Conservation (phyloP, 345 rosid genomes). For the Boechera divaricarpa region DNA sequence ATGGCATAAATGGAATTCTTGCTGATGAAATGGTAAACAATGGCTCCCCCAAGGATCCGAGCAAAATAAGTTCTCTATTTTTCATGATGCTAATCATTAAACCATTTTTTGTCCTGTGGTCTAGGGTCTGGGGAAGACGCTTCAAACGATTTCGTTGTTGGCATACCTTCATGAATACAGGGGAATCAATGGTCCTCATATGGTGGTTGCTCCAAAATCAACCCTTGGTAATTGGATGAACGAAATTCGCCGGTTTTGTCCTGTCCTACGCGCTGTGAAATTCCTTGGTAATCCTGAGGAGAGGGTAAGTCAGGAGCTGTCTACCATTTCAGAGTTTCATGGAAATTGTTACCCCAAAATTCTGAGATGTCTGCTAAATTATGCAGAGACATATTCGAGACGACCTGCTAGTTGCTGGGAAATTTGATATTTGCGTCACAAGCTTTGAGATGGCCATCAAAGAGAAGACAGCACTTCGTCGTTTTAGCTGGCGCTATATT, state of each 20-base stretch:
- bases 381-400: conserved; percentile 91
- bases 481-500: conserved; percentile 98
- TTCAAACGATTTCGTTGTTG: conserved; percentile 92
- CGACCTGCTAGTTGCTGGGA: conserved; percentile 89
- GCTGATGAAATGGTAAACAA: conserved; percentile 91
- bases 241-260: conserved; percentile 96
- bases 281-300: conserved; percentile 99
- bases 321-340: conserved; percentile 13
- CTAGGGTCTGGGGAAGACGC: conserved; percentile 98
- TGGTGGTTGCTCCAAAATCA: conserved; percentile 99
- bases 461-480: conserved; percentile 87
- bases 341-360: background rate
- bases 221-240: conserved; percentile 99
- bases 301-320: conserved; percentile 60
- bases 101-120: conserved; percentile 24
- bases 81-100: conserved; percentile 2
- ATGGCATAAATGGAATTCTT: conserved; percentile 96
- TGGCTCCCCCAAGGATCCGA: background rate
- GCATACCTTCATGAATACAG: conserved; percentile 95
- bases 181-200: conserved; percentile 98
- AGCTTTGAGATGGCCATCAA: conserved; percentile 99
- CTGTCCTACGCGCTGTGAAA: conserved; percentile 87
- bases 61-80: conserved; percentile 7
- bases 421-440: conserved; percentile 97
- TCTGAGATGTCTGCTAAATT: conserved; percentile 23